A percentile compares a stretch with the other conserved stretches of the same genome.
Evolutionary conservation across 78 protist genomes (phyloP).

Genomic region (Dictyostelium intermedium): DNA sequence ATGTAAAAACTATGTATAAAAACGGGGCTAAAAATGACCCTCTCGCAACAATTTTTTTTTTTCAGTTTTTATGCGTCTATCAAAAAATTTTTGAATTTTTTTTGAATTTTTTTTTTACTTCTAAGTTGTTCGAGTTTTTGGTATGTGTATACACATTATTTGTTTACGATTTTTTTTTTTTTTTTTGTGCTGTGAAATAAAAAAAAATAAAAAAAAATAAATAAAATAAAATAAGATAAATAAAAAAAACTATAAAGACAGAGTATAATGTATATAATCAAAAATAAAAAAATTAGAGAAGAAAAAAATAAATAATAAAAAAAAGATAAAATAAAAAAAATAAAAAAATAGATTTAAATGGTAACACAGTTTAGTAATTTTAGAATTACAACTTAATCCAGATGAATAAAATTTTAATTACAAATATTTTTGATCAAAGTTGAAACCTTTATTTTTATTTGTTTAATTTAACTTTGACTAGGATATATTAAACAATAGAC

Average conservation of each 20-base stretch:
- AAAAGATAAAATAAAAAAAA: not conserved
- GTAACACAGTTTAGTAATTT: not conserved
- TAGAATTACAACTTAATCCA: not conserved
- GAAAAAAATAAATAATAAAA: not conserved
- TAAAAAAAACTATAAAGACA: not conserved
- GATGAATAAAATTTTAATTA: not conserved
- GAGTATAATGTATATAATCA: not conserved
- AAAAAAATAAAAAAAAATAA: not conserved
- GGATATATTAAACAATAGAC: not conserved
- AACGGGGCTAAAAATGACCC: not conserved
- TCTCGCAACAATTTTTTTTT: not conserved
- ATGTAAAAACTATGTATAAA: not conserved
- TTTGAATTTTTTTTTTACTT: not conserved
- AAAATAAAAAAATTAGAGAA: too few species aligned
- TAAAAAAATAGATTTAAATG: not conserved
- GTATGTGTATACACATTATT: not conserved
- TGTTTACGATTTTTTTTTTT: not conserved
- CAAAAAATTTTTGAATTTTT: not conserved
- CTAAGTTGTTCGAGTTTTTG: not conserved
- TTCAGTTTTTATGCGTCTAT: not conserved
- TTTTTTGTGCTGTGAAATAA: not conserved
- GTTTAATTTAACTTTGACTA: not conserved
- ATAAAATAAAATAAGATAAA: not conserved
- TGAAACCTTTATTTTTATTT: not conserved
- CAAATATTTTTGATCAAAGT: not conserved